Percentiles rank a stretch among this genome's conserved stretches.
phyloP scores from a whole-genome alignment of 805 yeast genomes.

The Saturnispora besseyi region DNA sequence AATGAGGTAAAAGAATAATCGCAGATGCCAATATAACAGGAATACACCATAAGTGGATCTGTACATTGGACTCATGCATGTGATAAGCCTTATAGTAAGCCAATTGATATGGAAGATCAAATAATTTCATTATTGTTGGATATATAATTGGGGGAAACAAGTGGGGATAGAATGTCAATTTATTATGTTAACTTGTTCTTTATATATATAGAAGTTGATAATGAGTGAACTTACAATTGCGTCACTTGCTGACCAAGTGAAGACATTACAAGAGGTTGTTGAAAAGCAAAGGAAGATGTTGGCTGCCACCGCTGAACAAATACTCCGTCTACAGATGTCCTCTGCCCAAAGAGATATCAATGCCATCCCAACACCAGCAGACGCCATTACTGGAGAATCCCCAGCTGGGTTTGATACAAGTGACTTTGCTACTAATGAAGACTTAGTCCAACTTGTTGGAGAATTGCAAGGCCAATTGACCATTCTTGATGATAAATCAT shows the following conservation, averaged over 20 bases:
- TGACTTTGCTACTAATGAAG: slow-evolving; percentile 73
- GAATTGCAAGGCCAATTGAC: slow-evolving; percentile 87
- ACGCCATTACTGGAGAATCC: background rate
- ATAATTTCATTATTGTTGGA: slow-evolving; percentile 17
- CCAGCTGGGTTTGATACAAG: slow-evolving; percentile 30
- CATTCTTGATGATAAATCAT: slow-evolving; percentile 63
- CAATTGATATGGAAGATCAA: slow-evolving; percentile 41
- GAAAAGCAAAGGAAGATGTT: slow-evolving; percentile 58
- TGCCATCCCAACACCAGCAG: slow-evolving; percentile 16
- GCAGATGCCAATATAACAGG: slow-evolving; percentile 63
- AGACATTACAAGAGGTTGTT: slow-evolving; percentile 33
- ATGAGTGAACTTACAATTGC: slow-evolving; percentile 16
- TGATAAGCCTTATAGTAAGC: slow-evolving; percentile 44
- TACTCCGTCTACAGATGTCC: slow-evolving; percentile 59
- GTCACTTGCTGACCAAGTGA: slow-evolving; percentile 43
- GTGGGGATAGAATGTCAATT: background rate
- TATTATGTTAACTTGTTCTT: too few species aligned
- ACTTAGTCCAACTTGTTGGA: slow-evolving; percentile 75
- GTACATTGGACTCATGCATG: slow-evolving; percentile 43
- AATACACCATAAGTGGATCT: slow-evolving; percentile 70
- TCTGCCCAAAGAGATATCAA: slow-evolving; percentile 31
- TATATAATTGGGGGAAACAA: background rate
- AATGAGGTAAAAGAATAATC: slow-evolving; percentile 29
- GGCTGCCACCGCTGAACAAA: slow-evolving; percentile 71
- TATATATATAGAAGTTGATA: background rate